These are phyloP conservation scores for Phyllosticta citrichinensis DNA, from an alignment of 2,329 filamentous ascomycete species.

Conservation along the genomic window DNA sequence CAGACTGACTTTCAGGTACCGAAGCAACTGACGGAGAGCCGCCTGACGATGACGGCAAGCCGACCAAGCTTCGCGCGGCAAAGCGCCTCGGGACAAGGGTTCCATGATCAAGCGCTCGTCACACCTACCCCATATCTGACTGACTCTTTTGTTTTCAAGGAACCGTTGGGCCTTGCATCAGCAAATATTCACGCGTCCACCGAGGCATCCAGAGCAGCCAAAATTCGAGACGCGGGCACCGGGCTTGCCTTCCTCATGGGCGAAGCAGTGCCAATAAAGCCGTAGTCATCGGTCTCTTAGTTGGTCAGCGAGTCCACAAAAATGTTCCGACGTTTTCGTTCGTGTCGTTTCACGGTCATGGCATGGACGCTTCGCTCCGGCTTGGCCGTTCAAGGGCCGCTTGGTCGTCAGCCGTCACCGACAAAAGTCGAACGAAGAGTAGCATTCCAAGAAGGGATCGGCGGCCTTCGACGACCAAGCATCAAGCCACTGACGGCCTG, in stretches of 20 bases:
- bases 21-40: neutral
- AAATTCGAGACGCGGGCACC: neutral
- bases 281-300: neutral
- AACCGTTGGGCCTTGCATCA: neutral
- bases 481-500: constrained; percentile 7
- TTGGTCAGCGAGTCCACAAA: neutral
- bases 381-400: neutral
- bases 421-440: neutral
- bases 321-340: neutral
- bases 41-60: neutral
- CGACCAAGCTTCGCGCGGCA: neutral
- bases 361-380: neutral
- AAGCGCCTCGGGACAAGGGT: neutral
- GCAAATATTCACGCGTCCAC: neutral
- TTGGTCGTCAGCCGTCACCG: constrained; percentile 1
- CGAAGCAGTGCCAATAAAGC: neutral
- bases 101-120: neutral
- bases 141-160: neutral
- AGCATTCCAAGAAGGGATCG: constrained; percentile 4
- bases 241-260: neutral
- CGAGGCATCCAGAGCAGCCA: neutral
- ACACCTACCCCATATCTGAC: neutral
- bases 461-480: neutral
- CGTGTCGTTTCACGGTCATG: neutral
- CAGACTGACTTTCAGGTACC: neutral